phyloP scores from a whole-genome alignment of 2,329 filamentous ascomycete genomes.

The Pseudonectria buxi region DNA sequence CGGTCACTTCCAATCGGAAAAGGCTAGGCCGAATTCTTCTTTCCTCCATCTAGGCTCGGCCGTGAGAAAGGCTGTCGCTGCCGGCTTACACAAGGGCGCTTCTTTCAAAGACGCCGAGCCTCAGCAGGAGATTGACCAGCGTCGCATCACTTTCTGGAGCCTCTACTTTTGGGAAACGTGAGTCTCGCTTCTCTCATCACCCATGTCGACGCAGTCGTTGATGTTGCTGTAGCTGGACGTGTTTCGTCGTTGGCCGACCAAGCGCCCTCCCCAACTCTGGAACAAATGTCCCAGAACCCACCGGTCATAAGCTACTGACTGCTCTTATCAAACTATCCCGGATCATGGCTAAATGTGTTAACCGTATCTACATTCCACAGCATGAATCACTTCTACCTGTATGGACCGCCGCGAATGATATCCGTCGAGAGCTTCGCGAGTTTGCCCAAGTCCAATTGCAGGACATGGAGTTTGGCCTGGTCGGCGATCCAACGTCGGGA shows the following conservation, averaged over 20 bases:
- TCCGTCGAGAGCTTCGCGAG: slow-evolving; percentile 22
- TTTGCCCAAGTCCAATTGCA: slow-evolving; percentile 24
- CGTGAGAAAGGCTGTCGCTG: slow-evolving; percentile 35
- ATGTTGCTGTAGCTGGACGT: slow-evolving; percentile 30
- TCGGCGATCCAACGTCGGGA: slow-evolving; percentile 29
- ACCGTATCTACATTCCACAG: slow-evolving; percentile 33
- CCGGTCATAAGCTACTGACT: slow-evolving; percentile 31
- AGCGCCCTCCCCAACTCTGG: slow-evolving; percentile 32
- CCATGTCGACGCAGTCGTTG: not conserved
- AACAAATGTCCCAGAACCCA: slow-evolving; percentile 27
- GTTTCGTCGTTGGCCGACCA: slow-evolving; percentile 36
- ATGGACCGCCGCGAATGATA: slow-evolving; percentile 26
- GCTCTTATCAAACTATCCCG: slow-evolving; percentile 30
- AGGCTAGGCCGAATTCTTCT: slow-evolving; percentile 35
- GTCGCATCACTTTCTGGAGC: slow-evolving; percentile 28
- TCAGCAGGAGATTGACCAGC: slow-evolving; percentile 28
- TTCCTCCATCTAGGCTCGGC: slow-evolving; percentile 35
- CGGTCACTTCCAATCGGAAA: slow-evolving; percentile 38
- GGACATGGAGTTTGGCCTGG: slow-evolving; percentile 27
- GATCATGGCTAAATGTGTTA: slow-evolving; percentile 32
- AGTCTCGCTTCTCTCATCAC: no score
- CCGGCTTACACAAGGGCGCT: slow-evolving; percentile 36
- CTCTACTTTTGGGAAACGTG: slow-evolving; percentile 39
- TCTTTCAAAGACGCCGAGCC: slow-evolving; percentile 24
- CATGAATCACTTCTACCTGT: slow-evolving; percentile 30